phyloP scores from a whole-genome alignment of 2,329 filamentous ascomycete genomes.

The Colletotrichum sp. region DNA sequence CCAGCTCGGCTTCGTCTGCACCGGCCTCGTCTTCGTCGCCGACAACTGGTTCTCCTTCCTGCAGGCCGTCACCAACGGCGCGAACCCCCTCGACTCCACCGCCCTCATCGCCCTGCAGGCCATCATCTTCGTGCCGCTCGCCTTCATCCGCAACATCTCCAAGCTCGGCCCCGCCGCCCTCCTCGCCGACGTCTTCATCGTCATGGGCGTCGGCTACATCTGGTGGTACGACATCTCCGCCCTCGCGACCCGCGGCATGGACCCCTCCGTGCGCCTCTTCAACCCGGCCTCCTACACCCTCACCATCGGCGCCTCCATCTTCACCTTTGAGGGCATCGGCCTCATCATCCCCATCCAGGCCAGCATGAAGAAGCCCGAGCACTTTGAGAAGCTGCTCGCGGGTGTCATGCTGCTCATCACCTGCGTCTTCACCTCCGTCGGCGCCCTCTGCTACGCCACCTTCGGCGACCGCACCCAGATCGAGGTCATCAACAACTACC shows the following conservation, averaged over 20 bases:
- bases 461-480: conserved; percentile 74
- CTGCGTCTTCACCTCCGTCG: conserved; percentile 73
- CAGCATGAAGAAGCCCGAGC: conserved; percentile 79
- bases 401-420: conserved; percentile 77
- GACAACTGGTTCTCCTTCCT: conserved; percentile 75
- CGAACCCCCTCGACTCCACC: conserved; percentile 57
- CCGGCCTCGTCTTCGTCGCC: conserved; percentile 78
- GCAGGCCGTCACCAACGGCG: conserved; percentile 60
- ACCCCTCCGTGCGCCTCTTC: conserved; percentile 69
- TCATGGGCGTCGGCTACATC: conserved; percentile 74
- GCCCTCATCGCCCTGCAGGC: conserved; percentile 71
- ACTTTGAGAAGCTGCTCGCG: conserved; percentile 70
- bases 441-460: conserved; percentile 75
- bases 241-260: conserved; percentile 61
- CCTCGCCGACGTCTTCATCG: conserved; percentile 74
- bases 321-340: conserved; percentile 97
- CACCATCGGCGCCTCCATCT: conserved; percentile 78
- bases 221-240: conserved; percentile 72
- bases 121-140: conserved; percentile 67
- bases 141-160: conserved; percentile 76
- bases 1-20: conserved; percentile 79
- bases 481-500: conserved; percentile 79
- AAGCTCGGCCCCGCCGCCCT: conserved; percentile 74
- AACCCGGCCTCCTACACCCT: conserved; percentile 73
- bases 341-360: conserved; percentile 98